Evolutionary conservation across 2,329 filamentous ascomycete species (phyloP), one percentile per base, ranked within the genome.

Genomic region (Aspergillus melleus): DNA sequence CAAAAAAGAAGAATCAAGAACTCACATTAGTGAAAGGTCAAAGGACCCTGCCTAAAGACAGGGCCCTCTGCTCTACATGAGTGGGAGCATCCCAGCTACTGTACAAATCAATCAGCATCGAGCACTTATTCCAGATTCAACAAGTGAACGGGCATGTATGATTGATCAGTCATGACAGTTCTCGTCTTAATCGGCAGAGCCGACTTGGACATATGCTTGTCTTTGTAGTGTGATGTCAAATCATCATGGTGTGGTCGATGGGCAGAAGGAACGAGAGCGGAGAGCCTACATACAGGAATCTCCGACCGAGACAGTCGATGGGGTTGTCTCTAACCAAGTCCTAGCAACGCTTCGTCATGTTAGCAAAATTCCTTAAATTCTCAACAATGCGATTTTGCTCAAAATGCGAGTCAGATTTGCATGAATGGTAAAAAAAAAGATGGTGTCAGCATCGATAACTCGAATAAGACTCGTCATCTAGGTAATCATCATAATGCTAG

Each of bases 191-290:
- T 71, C 71, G 69, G 71, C 72, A 66, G 72, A 70, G 71, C 70
- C 67, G 66, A 87, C 92, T 96, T 88, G 84, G 92, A 96, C 91
- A 96, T 96, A 96, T 96, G 91, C 91, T 96, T 96, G 92, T 96
- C 91, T 86, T 87, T 89, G 26, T 29, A 80, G 78, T 82, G 85
- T 84, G 81, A 83, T 86, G 89, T 92, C 86, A 79, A 83, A 84
- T 95, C 91, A 95, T 95, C 91, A 95, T 87, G 72, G 69, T 78
- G 76, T 71, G 71, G 62, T 64, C 61, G 64, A 63, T 64, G 54
- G 46, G 24, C 51, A 51, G 32, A 22, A 26, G 49, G 59, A 58
- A 62, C 54, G 42, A 56, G 69, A 59, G 68, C 61, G 60, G 66
- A 56, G 52, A 64, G 60, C 57, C 53, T 57, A 74, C 70, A 64